Evolutionary conservation across 2,329 filamentous ascomycete genomes (phyloP), one percentile per base, ranked within the genome.

Genomic region (Diplocarpon rosae): DNA sequence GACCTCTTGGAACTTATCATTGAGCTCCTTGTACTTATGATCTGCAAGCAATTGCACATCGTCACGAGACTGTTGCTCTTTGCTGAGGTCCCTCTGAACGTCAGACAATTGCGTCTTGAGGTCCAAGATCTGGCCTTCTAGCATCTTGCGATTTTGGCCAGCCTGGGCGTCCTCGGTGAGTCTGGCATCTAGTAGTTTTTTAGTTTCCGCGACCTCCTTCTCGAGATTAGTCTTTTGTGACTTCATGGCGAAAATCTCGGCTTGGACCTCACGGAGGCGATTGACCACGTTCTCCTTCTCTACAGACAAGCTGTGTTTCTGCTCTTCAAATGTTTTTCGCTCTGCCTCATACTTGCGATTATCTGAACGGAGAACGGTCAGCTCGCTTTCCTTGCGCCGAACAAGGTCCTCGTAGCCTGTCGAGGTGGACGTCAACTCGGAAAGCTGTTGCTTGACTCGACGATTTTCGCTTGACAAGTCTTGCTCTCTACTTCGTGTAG

Each of bases 331-430:
- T 12, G 72, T 73, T 50, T 78, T 80, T 27, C 83, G 84, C 56
- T 95, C 89, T 41, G 80, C 78, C 61, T 95, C 85, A 53, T 83
- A 82, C 52, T 83, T 86, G 61, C 83, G 85, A 51, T 89, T 78
- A 61, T 98, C 92, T 10, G 80, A 79, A 55, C 88, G 86, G 29
- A 96, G 72, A 37, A 96, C 73, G 0, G 83, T 75, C 15, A 98
- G 70, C 60, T 98, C 93, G 62, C 89, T 95, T 61, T 98, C 92
- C 62, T 96, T 98, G 47, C 85, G 82, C 17, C 88, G 77, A 17
- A 98, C 83, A 35, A 96, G 75, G 56, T 96, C 90, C 64, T 98
- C 92, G 53, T 95, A 96, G 59, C 89, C 87, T 0, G 88, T 93
- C 0, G 90, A 95, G 0, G 90, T 95, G 39, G 86, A 80, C 0